A percentile compares a stretch with the other conserved stretches of the same genome.
Conservation (phyloP, 2,329 filamentous ascomycete species). For the Monosporascus ibericus region DNA sequence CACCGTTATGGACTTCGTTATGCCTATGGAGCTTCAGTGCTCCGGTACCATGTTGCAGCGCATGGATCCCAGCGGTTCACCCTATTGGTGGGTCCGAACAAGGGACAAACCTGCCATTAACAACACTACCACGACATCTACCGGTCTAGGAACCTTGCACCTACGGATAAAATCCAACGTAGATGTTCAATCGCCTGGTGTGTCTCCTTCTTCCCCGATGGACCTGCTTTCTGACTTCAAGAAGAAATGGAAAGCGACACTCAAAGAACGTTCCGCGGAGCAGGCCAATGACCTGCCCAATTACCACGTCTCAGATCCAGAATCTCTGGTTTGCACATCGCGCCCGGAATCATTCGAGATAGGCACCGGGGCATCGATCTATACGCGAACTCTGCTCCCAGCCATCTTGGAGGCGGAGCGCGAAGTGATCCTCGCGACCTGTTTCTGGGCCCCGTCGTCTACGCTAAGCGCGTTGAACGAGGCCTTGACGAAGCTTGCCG, state of each 20-base stretch:
- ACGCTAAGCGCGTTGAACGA: constrained; percentile 52
- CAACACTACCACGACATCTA: no score
- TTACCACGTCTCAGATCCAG: constrained; percentile 37
- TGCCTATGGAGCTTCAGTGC: no score
- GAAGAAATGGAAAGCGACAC: constrained; percentile 16
- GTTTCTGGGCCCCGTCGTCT: constrained; percentile 70
- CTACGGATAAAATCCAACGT: no score
- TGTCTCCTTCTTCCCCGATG: constrained; percentile 5
- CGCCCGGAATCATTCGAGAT: constrained; percentile 42
- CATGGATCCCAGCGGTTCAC: no score
- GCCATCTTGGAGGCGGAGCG: constrained; percentile 53
- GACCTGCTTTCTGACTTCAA: constrained; percentile 12
- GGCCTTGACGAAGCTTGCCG: constrained; percentile 54
- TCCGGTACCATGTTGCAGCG: no score
- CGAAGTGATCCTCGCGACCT: constrained; percentile 72
- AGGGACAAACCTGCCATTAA: no score
- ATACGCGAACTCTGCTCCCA: constrained; percentile 49
- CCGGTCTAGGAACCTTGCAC: no score
- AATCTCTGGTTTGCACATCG: constrained; percentile 43
- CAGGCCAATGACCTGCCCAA: constrained; percentile 37
- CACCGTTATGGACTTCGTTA: no score
- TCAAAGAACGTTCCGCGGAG: constrained; percentile 5
- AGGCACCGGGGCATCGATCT: constrained; percentile 54
- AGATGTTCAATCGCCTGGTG: not conserved
- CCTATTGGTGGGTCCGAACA: no score